Percentiles rank a stretch among this genome's conserved stretches.
These are phyloP conservation scores for Scutellaria galericulata DNA, from an alignment of 257 asterid species.

Conservation along the genomic window DNA sequence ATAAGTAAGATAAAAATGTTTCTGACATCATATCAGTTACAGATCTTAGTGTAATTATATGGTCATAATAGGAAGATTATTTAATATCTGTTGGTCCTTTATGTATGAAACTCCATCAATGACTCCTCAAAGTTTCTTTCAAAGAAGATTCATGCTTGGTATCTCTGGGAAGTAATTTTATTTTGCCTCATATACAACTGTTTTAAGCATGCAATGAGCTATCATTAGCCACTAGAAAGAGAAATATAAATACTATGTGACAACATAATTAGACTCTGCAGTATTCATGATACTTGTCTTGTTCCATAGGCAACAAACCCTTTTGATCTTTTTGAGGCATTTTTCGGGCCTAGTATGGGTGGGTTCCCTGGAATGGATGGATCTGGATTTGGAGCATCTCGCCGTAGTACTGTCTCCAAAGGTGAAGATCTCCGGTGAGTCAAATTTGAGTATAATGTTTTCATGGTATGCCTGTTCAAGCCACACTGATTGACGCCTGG, in stretches of 20 bases:
- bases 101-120: background rate
- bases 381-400: slow-evolving; percentile 78
- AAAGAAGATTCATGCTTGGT: slow-evolving; percentile 23
- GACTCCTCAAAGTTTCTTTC: slow-evolving; percentile 6
- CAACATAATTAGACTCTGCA: slow-evolving; percentile 19
- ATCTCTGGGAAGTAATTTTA: slow-evolving; percentile 13
- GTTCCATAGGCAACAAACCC: slow-evolving; percentile 77
- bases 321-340: slow-evolving; percentile 96
- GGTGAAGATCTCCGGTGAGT: slow-evolving; percentile 99
- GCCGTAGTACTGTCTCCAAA: slow-evolving; percentile 78
- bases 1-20: background rate
- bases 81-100: background rate
- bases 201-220: slow-evolving; percentile 17
- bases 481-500: background rate
- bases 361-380: slow-evolving; percentile 87
- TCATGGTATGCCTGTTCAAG: slow-evolving; percentile 26
- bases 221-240: slow-evolving; percentile 15
- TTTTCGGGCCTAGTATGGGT: slow-evolving; percentile 93
- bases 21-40: slow-evolving; percentile 21
- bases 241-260: slow-evolving; percentile 18
- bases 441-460: slow-evolving; percentile 32
- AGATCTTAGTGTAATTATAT: slow-evolving; percentile 21
- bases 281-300: slow-evolving; percentile 35
- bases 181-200: slow-evolving; percentile 16
- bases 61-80: slow-evolving; percentile 19